Base-by-base conservation (phyloP, 768 basidiomycete species). In the Phaffia tasmanica region DNA sequence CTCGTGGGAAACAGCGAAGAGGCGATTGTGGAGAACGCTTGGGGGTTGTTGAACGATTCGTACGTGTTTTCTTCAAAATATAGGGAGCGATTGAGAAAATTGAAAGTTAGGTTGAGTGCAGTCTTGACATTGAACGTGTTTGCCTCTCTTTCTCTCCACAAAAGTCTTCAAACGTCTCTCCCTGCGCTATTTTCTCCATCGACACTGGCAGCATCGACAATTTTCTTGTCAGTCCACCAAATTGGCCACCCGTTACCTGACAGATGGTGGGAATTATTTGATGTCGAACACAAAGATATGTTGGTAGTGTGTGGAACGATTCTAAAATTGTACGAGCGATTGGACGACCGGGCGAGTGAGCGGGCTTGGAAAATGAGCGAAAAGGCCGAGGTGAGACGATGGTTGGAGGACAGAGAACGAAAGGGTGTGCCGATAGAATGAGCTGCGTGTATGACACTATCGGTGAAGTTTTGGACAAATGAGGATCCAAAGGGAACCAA, bases 21-120 rank as follows among this genome's bases (percentile, higher is more conserved):
- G 50, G 81, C 82, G 62, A 87, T 84, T 14, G 87, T 88, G 67
- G 81, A 83, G 29, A 80, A 79, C 65, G 89, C 91, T 25, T 99
- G 95, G 95, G 89, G 89, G 0, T 95, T 89, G 72, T 80, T 97
- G 25, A 99, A 98, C 72, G 95, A 98, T 75, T 87, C 88, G 93
- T 94, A 74, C 74, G 89, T 83, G 21, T 30, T 9, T 61, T 7
- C 48, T 58, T 63, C 23, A 27, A 25, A 18, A 56, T 48, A 27
- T 8, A 23, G 7, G 70, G 62, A 56, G 42, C 62, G 65, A 30
- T 49, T 49, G 61, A 46, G 46, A 59, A 63, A 51, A 66, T 19
- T 42, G 48, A 54, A 63, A 57, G 70, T 57, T 51, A 21, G 6
- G 27, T 54, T 54, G 27, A 57, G 15, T n/a, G n/a, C n/a, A n/a